These are phyloP conservation scores for Cryptosporidium viatorum DNA, from an alignment of 169 alveolate species.

Conservation along the genomic window DNA sequence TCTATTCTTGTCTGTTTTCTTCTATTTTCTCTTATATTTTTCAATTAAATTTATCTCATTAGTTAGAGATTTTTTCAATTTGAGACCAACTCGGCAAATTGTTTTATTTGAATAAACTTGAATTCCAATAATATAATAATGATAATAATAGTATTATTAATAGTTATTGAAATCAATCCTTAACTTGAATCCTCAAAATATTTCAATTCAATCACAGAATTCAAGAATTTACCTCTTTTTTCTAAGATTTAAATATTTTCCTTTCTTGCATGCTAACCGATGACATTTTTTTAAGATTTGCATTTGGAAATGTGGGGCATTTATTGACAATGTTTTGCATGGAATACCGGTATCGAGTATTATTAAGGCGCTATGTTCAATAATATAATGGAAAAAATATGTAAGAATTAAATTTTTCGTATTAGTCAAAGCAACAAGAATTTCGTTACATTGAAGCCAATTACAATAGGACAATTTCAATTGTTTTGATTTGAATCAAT, in stretches of 20 bases:
- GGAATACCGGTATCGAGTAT: constrained; percentile 63
- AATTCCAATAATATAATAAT: neutral
- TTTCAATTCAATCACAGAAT: neutral
- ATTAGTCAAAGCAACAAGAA: too few relatives aligned
- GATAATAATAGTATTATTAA: neutral
- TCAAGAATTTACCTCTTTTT: neutral
- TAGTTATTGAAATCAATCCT: neutral
- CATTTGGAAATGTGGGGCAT: constrained; percentile 49
- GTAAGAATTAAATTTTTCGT: neutral
- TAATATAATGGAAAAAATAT: constrained; percentile 3
- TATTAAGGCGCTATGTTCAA: neutral
- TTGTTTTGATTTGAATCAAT: neutral
- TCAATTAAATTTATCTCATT: neutral
- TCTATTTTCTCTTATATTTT: neutral
- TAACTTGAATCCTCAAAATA: neutral
- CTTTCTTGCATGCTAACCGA: neutral
- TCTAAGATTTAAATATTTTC: neutral
- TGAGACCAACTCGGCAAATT: neutral
- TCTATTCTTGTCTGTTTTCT: neutral
- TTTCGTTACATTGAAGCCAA: too few relatives aligned
- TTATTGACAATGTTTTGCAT: constrained; percentile 23
- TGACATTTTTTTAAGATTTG: constrained; percentile 4
- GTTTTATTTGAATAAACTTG: neutral
- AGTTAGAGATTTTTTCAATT: neutral
- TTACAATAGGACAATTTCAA: neutral